A percentile compares a stretch with the other conserved stretches of the same genome.
phyloP scores from a whole-genome alignment of 2,329 filamentous ascomycete genomes.

The Fusarium longipes region DNA sequence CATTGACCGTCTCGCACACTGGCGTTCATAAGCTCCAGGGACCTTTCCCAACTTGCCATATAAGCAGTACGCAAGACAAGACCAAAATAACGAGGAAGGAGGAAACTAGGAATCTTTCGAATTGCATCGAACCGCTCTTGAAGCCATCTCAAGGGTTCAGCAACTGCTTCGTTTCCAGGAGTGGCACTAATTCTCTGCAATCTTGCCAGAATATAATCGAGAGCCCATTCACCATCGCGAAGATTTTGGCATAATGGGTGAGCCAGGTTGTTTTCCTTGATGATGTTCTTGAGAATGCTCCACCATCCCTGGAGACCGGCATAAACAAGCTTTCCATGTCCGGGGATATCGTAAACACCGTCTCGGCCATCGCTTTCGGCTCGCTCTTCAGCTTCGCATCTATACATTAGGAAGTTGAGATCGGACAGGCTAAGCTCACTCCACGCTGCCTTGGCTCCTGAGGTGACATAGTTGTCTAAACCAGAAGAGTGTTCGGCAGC shows the following conservation, averaged over 20 bases:
- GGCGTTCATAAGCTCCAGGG: conserved; percentile 80
- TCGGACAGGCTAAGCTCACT: conserved; percentile 79
- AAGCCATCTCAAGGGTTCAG: conserved; percentile 79
- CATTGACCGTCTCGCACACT: conserved; percentile 84
- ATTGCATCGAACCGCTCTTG: conserved; percentile 87
- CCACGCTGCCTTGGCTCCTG: conserved; percentile 83
- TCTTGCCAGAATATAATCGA: conserved; percentile 86
- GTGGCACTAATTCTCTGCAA: conserved; percentile 77
- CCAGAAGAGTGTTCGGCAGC: conserved; percentile 84
- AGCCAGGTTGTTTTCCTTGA: conserved; percentile 88
- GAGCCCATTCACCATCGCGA: conserved; percentile 88
- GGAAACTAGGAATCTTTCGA: conserved; percentile 84
- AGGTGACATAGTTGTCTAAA: conserved; percentile 87
- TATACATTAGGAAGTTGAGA: conserved; percentile 91
- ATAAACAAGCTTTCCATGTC: conserved; percentile 86
- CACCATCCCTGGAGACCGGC: conserved; percentile 99
- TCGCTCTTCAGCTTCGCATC: conserved; percentile 87
- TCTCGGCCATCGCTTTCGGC: conserved; percentile 83
- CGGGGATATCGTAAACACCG: conserved; percentile 89
- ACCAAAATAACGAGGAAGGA: conserved; percentile 93
- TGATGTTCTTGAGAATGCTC: conserved; percentile 87
- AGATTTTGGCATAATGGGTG: conserved; percentile 95
- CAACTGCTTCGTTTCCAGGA: conserved; percentile 70
- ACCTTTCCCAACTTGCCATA: conserved; percentile 81
- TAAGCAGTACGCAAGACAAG: conserved; percentile 90